Conservation (phyloP, 768 basidiomycete species). For the Suillus discolor region DNA sequence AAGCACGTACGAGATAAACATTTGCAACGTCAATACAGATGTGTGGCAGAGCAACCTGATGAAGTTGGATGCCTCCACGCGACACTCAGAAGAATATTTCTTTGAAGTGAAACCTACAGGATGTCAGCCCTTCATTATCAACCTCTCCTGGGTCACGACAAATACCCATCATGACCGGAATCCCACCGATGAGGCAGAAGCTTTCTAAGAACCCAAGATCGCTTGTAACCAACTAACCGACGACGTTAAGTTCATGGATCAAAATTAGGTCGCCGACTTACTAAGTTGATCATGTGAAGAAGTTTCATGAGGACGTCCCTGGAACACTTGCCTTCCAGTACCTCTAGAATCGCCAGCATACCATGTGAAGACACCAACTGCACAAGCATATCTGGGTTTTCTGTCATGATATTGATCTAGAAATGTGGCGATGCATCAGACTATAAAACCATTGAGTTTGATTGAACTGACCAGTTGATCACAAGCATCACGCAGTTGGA, state of each 20-base stretch:
- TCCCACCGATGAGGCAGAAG: constrained; percentile 93
- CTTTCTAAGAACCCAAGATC: constrained; percentile 91
- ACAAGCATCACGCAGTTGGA: constrained; percentile 81
- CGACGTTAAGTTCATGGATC: not conserved
- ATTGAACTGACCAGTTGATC: constrained; percentile 73
- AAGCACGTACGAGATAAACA: constrained; percentile 95
- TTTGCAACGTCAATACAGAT: constrained; percentile 91
- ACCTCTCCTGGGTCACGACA: constrained; percentile 13
- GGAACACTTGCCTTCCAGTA: constrained; percentile 84
- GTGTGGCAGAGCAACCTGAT: constrained; percentile 91
- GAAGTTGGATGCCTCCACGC: constrained; percentile 94
- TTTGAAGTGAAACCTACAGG: constrained; percentile 86
- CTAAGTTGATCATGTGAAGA: constrained; percentile 88
- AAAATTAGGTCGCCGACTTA: constrained; percentile 37
- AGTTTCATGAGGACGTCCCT: constrained; percentile 85
- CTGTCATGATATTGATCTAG: constrained; percentile 75
- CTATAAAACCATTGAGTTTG: not conserved
- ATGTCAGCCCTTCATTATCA: constrained; percentile 8
- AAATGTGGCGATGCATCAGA: constrained; percentile 8
- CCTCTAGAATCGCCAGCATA: constrained; percentile 92
- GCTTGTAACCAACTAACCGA: constrained; percentile 55
- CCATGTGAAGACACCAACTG: constrained; percentile 94
- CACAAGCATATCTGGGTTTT: constrained; percentile 81
- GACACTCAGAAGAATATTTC: constrained; percentile 90
- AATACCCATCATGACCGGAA: constrained; percentile 92